Percentiles rank a stretch among this genome's conserved stretches.
These are phyloP conservation scores for Polytrichum commune DNA, from an alignment of 225 moss, liverwort and hornwort species.

Conservation along the genomic window DNA sequence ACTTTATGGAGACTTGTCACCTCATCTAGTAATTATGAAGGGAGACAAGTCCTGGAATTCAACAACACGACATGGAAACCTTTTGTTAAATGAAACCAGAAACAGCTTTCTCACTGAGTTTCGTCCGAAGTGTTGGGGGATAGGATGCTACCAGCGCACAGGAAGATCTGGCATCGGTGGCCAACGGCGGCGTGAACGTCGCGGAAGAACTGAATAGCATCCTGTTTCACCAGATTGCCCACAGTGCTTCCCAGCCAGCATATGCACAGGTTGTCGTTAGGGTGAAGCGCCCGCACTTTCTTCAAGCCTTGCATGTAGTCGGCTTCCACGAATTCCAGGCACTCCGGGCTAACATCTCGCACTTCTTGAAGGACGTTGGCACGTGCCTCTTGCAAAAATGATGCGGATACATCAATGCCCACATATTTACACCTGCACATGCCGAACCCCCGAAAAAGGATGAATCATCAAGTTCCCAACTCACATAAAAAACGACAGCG, in stretches of 20 bases:
- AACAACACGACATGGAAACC: too few relatives aligned
- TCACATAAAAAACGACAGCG: too few relatives aligned
- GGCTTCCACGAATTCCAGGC: constrained; percentile 60
- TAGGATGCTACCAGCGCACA: constrained; percentile 55
- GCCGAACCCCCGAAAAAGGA: too few relatives aligned
- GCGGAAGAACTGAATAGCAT: constrained; percentile 57
- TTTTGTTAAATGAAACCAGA: too few relatives aligned
- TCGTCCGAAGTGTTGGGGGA: not conserved
- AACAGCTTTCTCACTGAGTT: too few relatives aligned
- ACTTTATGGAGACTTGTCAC: too few relatives aligned
- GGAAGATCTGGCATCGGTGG: constrained; percentile 58
- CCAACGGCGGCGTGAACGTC: constrained; percentile 47
- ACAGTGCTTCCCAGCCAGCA: constrained; percentile 86
- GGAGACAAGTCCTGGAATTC: too few relatives aligned
- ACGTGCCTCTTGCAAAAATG: constrained; percentile 69
- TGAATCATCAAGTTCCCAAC: too few relatives aligned
- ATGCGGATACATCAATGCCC: constrained; percentile 78
- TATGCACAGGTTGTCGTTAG: constrained; percentile 57
- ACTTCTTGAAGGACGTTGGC: constrained; percentile 57
- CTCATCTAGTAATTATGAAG: too few relatives aligned
- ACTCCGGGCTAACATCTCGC: constrained; percentile 36
- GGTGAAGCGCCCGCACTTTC: constrained; percentile 58
- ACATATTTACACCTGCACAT: constrained; percentile 59
- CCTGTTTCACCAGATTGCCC: constrained; percentile 52
- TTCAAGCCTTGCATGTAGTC: constrained; percentile 75